A percentile compares a stretch with the other conserved stretches of the same genome.
These are phyloP conservation scores for Aspergillus jensenii DNA, from an alignment of 2,329 filamentous ascomycete species.

Conservation along the genomic window DNA sequence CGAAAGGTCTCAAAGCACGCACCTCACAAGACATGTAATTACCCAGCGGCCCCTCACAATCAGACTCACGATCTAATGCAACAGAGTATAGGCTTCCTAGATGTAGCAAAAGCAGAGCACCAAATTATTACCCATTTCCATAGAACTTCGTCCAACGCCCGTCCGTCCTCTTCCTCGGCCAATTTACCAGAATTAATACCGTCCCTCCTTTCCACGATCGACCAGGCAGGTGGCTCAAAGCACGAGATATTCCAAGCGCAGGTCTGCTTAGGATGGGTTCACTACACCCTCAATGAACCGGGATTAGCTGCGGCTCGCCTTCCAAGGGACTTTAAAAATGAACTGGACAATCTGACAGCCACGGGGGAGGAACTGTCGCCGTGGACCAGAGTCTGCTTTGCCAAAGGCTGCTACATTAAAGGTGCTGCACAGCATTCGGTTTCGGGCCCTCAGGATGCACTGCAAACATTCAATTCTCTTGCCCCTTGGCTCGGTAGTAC, in stretches of 20 bases:
- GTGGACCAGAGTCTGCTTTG: constrained; percentile 79
- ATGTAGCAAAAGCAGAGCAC: constrained; percentile 69
- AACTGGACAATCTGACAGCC: constrained; percentile 54
- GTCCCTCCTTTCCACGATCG: constrained; percentile 52
- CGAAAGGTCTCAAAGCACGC: constrained; percentile 95
- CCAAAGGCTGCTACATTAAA: constrained; percentile 77
- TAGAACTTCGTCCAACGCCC: constrained; percentile 29
- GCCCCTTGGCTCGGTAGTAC: constrained; percentile 58
- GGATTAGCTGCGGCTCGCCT: constrained; percentile 60
- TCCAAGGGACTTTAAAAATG: constrained; percentile 61
- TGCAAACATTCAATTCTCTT: constrained; percentile 65
- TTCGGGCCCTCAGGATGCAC: constrained; percentile 54
- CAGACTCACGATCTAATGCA: constrained; percentile 17
- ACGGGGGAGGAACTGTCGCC: constrained; percentile 56
- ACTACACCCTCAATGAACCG: constrained; percentile 75
- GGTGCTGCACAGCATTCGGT: constrained; percentile 54
- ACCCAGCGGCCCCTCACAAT: constrained; percentile 13
- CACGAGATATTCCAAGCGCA: constrained; percentile 72
- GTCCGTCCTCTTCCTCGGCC: constrained; percentile 42
- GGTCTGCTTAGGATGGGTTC: constrained; percentile 80
- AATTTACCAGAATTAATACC: constrained; percentile 45
- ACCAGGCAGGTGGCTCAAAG: constrained; percentile 53
- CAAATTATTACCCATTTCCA: constrained; percentile 59
- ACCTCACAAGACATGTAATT: constrained; percentile 74
- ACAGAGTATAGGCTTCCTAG: constrained; percentile 59